Base-by-base conservation (phyloP, 768 basidiomycete species). In the Boletus coccyginus region DNA sequence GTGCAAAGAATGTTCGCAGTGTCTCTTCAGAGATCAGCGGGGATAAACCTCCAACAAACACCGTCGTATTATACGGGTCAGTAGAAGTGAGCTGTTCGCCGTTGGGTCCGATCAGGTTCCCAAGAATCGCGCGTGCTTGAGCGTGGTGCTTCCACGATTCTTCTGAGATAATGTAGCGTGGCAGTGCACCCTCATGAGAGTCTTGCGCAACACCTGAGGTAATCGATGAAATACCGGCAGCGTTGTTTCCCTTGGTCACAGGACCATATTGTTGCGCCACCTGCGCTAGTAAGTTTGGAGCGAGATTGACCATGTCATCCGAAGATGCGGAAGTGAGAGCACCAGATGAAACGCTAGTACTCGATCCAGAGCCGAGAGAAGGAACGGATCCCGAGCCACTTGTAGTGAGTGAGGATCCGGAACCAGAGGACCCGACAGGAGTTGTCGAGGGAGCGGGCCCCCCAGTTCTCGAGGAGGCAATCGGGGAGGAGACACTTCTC, bases 41-140 rank as follows among this genome's bases (percentile, higher is more conserved):
- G 11, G 90, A 91, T 50, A 96, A 68, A 0, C 94, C 94, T 27
- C 94, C 94, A 19, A 97, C 94, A 60, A 97, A 97, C 7, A 93
- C 94, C 2, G 94, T 97, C 14, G 94, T 95, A 66, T 96, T 97
- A 66, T 94, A 93, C n/a, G 94, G 94, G 65, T 96, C 94, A 21
- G 88, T 91, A 24, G 89, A 90, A 31, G 90, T 91, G 59, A 93
- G 75, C 70, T 91, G 85, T 74, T 92, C 88, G 54, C 90, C 92
- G 58, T 92, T 91, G 1, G 89, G 90, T 21, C 92, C 91, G 41
- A 93, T 90, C 19, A 92, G 74, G 64, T 90, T 92, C 12, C 89
- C 87, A 54, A 93, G 73, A 54, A 92, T 90, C 2, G 90, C 88
- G 7, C 88, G 83, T 43, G 90, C 90, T 70, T 92, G 91, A 1